A percentile compares a stretch with the other conserved stretches of the same genome.
Conservation (phyloP, 352 stramenopile genomes). For the Globisporangium viniferum region DNA sequence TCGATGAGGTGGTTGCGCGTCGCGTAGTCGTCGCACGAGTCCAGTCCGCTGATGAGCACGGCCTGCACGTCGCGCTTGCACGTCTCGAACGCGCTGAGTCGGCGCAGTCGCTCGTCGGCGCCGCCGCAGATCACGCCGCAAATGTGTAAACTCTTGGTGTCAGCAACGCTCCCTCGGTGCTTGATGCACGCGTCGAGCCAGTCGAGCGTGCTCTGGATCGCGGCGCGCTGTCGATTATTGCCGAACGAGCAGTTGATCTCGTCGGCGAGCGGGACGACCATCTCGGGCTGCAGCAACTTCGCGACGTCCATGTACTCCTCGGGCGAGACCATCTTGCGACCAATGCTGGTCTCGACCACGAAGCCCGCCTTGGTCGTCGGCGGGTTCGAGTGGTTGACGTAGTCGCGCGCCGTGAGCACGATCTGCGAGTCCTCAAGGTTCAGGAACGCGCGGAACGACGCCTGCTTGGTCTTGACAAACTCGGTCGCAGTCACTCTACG, state of each 20-base stretch:
- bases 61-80: constrained; percentile 66
- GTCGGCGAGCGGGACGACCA: constrained; percentile 66
- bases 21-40: constrained; percentile 31
- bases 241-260: constrained; percentile 55
- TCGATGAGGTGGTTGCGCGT: constrained; percentile 48
- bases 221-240: constrained; percentile 61
- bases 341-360: constrained; percentile 53
- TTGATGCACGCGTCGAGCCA: constrained; percentile 68
- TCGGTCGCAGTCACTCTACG: constrained; percentile 31
- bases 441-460: constrained; percentile 48
- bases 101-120: constrained; percentile 48
- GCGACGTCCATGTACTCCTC: constrained; percentile 63
- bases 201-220: constrained; percentile 59
- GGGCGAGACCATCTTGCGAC: constrained; percentile 40
- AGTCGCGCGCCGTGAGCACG: constrained; percentile 70
- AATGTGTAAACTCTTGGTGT: constrained; percentile 19
- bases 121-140: constrained; percentile 73
- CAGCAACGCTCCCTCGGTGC: constrained; percentile 7
- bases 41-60: constrained; percentile 61
- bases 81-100: constrained; percentile 53
- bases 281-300: constrained; percentile 42
- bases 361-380: constrained; percentile 55
- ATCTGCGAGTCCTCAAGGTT: constrained; percentile 41
- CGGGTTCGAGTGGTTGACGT: constrained; percentile 53
- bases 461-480: constrained; percentile 34